Evolutionary conservation across 305 asterid genomes (phyloP).

Genomic region (Fraxinus platypoda): DNA sequence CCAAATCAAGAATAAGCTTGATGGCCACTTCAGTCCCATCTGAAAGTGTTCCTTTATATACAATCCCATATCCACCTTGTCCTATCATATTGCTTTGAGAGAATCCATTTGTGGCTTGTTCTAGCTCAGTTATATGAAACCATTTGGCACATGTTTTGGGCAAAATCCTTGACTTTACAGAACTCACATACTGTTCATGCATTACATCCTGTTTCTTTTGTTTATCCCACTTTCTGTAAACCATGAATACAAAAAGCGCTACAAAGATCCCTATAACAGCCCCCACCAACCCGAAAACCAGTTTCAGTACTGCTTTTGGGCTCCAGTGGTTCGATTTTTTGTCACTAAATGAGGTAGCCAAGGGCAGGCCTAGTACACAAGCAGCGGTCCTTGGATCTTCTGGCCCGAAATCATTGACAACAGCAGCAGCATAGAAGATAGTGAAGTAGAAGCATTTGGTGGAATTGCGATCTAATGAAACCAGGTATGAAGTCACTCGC

Average conservation of each 20-base stretch:
- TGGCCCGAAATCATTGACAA: constrained; percentile 49
- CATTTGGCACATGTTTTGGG: constrained; percentile 56
- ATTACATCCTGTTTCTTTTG: constrained; percentile 32
- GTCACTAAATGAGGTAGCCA: constrained; percentile 22
- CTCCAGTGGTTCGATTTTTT: not conserved
- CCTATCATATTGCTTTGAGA: constrained; percentile 57
- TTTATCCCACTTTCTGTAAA: constrained; percentile 40
- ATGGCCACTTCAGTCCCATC: constrained; percentile 54
- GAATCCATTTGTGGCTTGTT: constrained; percentile 51
- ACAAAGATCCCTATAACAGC: constrained; percentile 35
- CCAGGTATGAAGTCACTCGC: constrained; percentile 44
- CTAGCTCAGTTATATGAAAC: constrained; percentile 48
- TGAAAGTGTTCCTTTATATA: constrained; percentile 47
- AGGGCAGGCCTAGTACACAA: constrained; percentile 53
- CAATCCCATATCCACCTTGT: constrained; percentile 54
- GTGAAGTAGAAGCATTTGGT: constrained; percentile 57
- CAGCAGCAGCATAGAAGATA: constrained; percentile 52
- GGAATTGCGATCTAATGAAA: constrained; percentile 45
- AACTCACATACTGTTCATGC: constrained; percentile 40
- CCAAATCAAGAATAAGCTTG: constrained; percentile 48
- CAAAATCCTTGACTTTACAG: constrained; percentile 41
- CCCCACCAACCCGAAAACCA: constrained; percentile 46
- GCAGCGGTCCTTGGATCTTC: constrained; percentile 48
- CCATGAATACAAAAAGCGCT: constrained; percentile 23
- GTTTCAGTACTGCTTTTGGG: constrained; percentile 21